A percentile compares a stretch with the other conserved stretches of the same genome.
These are phyloP conservation scores for Prunus mira DNA, from an alignment of 306 rosid genomes.

Conservation along the genomic window DNA sequence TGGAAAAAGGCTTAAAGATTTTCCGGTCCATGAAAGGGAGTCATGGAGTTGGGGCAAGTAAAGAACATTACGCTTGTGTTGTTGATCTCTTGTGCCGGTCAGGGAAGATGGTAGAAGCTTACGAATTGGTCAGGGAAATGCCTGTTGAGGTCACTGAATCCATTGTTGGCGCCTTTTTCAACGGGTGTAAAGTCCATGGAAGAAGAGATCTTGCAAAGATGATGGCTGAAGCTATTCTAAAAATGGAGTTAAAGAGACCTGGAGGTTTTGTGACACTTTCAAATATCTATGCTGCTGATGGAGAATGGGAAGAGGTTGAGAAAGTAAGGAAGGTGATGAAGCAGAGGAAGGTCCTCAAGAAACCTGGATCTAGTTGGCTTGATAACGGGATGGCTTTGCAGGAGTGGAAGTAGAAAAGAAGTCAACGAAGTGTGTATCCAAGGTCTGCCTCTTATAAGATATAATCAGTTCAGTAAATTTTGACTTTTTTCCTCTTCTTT, in stretches of 20 bases:
- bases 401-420: slow-evolving; percentile 11
- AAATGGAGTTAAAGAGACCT: slow-evolving; percentile 44
- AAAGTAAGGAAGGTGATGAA: slow-evolving; percentile 54
- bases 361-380: slow-evolving; percentile 54
- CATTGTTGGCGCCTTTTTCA: slow-evolving; percentile 56
- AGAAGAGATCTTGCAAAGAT: slow-evolving; percentile 56
- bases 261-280: slow-evolving; percentile 59
- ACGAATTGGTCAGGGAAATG: slow-evolving; percentile 41
- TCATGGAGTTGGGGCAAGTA: slow-evolving; percentile 32
- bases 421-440: neutral
- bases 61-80: slow-evolving; percentile 60
- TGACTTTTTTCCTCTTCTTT: neutral
- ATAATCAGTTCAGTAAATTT: neutral
- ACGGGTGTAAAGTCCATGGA: slow-evolving; percentile 64
- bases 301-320: slow-evolving; percentile 69
- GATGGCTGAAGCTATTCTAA: slow-evolving; percentile 44
- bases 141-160: slow-evolving; percentile 49
- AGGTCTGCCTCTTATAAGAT: neutral
- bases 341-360: slow-evolving; percentile 40
- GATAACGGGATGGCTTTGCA: slow-evolving; percentile 22
- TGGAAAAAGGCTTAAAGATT: slow-evolving; percentile 51
- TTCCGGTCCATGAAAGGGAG: slow-evolving; percentile 49
- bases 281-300: slow-evolving; percentile 63
- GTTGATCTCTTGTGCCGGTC: slow-evolving; percentile 65
- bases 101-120: slow-evolving; percentile 62